These are phyloP conservation scores for Moelleriella libera DNA, from an alignment of 2,329 filamentous ascomycete species.

Conservation along the genomic window DNA sequence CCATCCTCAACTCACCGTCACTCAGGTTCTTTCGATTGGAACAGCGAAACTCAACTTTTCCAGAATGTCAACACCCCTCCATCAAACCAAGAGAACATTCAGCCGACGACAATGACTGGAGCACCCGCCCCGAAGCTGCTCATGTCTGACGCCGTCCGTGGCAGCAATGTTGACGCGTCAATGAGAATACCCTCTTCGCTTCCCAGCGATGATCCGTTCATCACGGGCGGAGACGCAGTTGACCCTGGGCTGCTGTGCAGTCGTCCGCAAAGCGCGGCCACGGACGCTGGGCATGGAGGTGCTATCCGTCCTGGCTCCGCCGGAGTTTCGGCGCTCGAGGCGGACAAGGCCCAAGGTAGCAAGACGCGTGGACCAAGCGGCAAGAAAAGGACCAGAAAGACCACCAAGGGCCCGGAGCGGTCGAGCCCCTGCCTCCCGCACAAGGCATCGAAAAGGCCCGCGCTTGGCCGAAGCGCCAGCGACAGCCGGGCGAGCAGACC, in stretches of 20 bases:
- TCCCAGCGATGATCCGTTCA: conserved; percentile 32
- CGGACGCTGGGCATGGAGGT: conserved; percentile 23
- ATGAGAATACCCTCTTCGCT: conserved; percentile 26
- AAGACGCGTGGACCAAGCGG: conserved; percentile 28
- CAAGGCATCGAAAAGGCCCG: conserved; percentile 32
- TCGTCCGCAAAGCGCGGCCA: conserved; percentile 31
- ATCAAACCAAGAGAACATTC: conserved; percentile 20
- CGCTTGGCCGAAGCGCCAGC: conserved; percentile 38
- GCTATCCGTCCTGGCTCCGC: conserved; percentile 14
- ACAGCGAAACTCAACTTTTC: conserved; percentile 38
- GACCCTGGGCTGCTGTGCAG: conserved; percentile 46
- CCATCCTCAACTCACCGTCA: conserved; percentile 24
- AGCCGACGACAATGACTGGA: conserved; percentile 26
- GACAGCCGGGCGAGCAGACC: conserved; percentile 35
- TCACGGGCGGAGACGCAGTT: conserved; percentile 33
- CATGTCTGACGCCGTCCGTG: conserved; percentile 14
- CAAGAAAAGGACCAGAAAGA: conserved; percentile 25
- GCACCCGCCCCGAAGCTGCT: conserved; percentile 36
- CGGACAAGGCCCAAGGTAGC: conserved; percentile 13
- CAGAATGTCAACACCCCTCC: conserved; percentile 27
- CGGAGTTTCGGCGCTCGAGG: conserved; percentile 12
- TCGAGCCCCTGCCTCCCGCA: conserved; percentile 33
- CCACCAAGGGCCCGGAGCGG: conserved; percentile 26
- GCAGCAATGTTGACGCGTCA: conserved; percentile 11
- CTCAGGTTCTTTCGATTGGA: conserved; percentile 43